phyloP scores from a whole-genome alignment of 139 green algal genomes.

The Chlamydomonas incerta region DNA sequence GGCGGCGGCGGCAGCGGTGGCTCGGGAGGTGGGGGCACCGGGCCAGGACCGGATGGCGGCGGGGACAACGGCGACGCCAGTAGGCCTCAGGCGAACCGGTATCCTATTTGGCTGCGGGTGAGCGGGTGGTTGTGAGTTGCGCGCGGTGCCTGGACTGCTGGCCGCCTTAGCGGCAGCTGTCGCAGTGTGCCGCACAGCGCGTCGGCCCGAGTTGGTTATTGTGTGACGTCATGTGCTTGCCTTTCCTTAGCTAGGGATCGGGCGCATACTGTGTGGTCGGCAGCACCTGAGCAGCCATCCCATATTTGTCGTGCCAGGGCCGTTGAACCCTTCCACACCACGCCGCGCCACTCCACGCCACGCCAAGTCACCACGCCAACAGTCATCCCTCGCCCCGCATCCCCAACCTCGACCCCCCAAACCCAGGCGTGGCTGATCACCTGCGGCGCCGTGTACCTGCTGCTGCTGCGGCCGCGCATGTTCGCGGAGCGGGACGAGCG shows the following conservation, averaged over 20 bases:
- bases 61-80: background rate
- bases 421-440: constrained; percentile 32
- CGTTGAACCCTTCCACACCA: too few relatives aligned
- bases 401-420: background rate
- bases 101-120: constrained; percentile 30
- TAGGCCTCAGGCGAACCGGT: background rate
- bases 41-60: background rate
- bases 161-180: too few relatives aligned
- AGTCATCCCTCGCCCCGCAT: background rate
- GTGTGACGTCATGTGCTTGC: too few relatives aligned
- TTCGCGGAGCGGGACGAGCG: constrained; percentile 17
- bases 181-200: too few relatives aligned
- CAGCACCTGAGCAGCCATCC: too few relatives aligned
- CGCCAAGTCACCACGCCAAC: background rate
- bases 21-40: background rate
- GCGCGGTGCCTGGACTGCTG: too few relatives aligned
- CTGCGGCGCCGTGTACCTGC: constrained; percentile 8
- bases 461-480: constrained; percentile 20
- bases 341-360: too few relatives aligned
- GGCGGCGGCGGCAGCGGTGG: background rate
- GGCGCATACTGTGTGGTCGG: too few relatives aligned
- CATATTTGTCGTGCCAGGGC: too few relatives aligned
- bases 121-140: too few relatives aligned
- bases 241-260: too few relatives aligned
- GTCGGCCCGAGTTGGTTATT: too few relatives aligned